Percentiles rank a stretch among this genome's conserved stretches.
Conservation (phyloP, 805 yeast genomes). For the Zygosaccharomyces bisporus region DNA sequence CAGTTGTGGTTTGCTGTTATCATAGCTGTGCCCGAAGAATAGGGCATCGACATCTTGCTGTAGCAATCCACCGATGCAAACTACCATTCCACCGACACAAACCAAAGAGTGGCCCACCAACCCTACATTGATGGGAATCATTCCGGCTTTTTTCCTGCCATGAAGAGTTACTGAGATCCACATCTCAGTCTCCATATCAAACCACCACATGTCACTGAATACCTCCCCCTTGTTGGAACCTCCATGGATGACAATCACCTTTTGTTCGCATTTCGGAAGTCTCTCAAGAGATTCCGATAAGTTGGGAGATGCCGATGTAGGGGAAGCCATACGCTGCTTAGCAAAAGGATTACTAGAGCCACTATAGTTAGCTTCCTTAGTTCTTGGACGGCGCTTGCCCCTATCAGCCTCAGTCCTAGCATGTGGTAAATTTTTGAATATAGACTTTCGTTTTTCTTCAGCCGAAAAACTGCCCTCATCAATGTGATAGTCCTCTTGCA, state of each 20-base stretch:
- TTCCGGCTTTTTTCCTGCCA: conserved; percentile 14
- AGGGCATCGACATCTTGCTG: conserved; percentile 24
- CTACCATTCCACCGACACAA: conserved; percentile 23
- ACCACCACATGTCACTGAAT: conserved; percentile 50
- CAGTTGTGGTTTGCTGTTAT: conserved; percentile 4
- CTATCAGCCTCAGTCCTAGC: conserved; percentile 12
- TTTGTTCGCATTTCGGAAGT: conserved; percentile 10
- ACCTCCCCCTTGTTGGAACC: conserved; percentile 38
- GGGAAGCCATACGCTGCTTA: conserved; percentile 7
- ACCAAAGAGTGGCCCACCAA: conserved; percentile 32
- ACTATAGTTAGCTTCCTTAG: conserved; percentile 5
- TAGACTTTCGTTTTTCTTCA: conserved; percentile 10
- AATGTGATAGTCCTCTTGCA: conserved; percentile 23
- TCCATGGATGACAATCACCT: conserved; percentile 37
- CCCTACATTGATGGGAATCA: conserved; percentile 20
- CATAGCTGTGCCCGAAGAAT: conserved; percentile 9
- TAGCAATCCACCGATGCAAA: conserved; percentile 30
- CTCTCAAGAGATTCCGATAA: conserved; percentile 2
- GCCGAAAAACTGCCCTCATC: conserved; percentile 12
- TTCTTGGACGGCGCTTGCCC: conserved; percentile 2
- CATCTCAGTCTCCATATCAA: conserved; percentile 41
- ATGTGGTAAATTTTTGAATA: conserved; percentile 23
- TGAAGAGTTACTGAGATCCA: conserved; percentile 36
- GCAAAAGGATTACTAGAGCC: background rate
- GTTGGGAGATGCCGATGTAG: conserved; percentile 2